phyloP scores from a whole-genome alignment of 2,329 filamentous ascomycete species.

The Pseudogymnoascus sp. region DNA sequence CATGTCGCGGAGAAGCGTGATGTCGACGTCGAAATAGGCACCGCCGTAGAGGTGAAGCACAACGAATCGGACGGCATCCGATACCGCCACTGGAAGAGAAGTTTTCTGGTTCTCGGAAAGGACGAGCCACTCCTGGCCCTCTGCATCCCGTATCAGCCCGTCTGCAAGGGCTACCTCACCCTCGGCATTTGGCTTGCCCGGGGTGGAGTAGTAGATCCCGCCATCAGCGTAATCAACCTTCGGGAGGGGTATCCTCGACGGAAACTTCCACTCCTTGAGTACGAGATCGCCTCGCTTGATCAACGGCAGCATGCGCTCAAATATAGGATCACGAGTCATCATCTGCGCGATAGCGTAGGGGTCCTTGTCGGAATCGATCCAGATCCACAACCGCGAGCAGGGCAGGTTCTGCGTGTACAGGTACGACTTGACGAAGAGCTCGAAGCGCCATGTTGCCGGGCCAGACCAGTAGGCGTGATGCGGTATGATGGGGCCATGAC shows the following conservation, averaged over 20 bases:
- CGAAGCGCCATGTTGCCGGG: conserved; percentile 46
- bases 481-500: conserved; percentile 45
- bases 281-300: conserved; percentile 44
- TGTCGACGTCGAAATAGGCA: conserved; percentile 48
- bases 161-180: conserved; percentile 36
- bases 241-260: conserved; percentile 41
- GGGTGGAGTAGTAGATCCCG: conserved; percentile 39
- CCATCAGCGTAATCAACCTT: conserved; percentile 40
- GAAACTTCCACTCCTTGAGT: conserved; percentile 45
- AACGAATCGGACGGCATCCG: conserved; percentile 46
- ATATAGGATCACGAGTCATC: conserved; percentile 41
- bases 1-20: conserved; percentile 45
- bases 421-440: conserved; percentile 48
- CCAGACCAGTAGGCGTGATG: conserved; percentile 51
- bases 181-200: conserved; percentile 31
- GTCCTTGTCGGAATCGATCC: conserved; percentile 45
- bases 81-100: conserved; percentile 48
- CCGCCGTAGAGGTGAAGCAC: conserved; percentile 45
- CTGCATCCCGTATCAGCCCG: conserved; percentile 40
- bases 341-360: conserved; percentile 42
- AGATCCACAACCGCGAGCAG: conserved; percentile 44
- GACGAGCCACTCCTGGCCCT: conserved; percentile 44
- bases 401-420: conserved; percentile 48
- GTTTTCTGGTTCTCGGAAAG: conserved; percentile 47
- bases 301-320: conserved; percentile 43